Evolutionary conservation across 345 rosid species (phyloP), one percentile per base, ranked within the genome.

Genomic region (Populus nigra): DNA sequence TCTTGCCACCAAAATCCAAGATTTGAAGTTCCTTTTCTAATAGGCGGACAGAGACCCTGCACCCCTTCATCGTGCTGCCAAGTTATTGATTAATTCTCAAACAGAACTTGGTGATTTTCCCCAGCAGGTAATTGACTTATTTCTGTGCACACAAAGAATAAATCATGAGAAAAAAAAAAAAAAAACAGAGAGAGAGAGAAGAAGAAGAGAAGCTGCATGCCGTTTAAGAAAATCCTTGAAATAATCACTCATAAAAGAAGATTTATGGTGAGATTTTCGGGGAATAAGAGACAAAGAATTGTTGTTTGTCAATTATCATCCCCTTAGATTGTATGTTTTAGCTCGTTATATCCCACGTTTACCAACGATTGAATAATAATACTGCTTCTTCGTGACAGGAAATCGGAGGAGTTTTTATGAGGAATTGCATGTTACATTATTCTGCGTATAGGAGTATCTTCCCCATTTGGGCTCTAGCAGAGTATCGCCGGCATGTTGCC

Each of bases 401-500:
- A 57, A 23, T 29, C 1, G 41, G 3, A 0, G 82, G 82, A 25
- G 73, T 18, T 15, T 68, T 41, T 55, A 73, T 73, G 77, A 73
- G 45, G 74, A 79, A 79, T 15, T 79, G 77, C 41, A 73, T 73
- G 73, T 11, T 68, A n/a, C 81, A 79, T 53, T 79, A 66, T 27
- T 39, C 61, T 25, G 17, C 31, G 1, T 79, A 65, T 33, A 79
- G 82, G 31, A 67, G 73, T 43, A 73, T 68, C 41, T 73, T 38
- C 25, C 82, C 82, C 16, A 15, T 79, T 15, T 79, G 82, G 82
- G 82, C 82, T 73, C 43, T 79, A 0, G 73, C 74, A 22, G 82
- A 79, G 22, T 79, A 79, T 20, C 8, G 68, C 10, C 49, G 15
- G 0, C 69, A 59, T 25, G 57, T 76, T 41, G 55, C 41, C 0